A percentile compares a stretch with the other conserved stretches of the same genome.
Conservation (phyloP, 306 rosid genomes). For the Cicer yamashitae region DNA sequence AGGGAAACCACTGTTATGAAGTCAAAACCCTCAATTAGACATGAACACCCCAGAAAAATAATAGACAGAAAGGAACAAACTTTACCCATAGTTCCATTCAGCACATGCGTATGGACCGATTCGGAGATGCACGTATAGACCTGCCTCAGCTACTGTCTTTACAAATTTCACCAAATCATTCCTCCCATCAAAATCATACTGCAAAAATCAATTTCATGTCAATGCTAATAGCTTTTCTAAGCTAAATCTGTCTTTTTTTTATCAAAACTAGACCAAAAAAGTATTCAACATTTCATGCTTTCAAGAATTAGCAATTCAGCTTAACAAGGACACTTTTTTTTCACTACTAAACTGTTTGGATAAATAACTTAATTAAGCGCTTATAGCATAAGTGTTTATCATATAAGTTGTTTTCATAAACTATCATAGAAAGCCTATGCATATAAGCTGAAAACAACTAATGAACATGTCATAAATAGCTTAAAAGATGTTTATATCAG, state of each 20-base stretch:
- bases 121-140: conserved; percentile 83
- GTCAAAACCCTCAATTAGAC: conserved; percentile 41
- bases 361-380: too few relatives aligned
- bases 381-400: too few relatives aligned
- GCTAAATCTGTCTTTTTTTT: neutral
- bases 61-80: neutral
- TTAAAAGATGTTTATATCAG: too few relatives aligned
- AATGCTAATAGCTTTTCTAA: conserved; percentile 29
- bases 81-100: conserved; percentile 98
- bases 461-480: too few relatives aligned
- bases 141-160: conserved; percentile 80
- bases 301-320: conserved; percentile 16
- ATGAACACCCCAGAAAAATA: conserved; percentile 18
- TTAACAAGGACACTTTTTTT: conserved; percentile 13
- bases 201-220: conserved; percentile 41
- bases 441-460: too few relatives aligned
- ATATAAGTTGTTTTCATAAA: too few relatives aligned
- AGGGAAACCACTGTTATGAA: conserved; percentile 85
- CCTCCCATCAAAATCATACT: conserved; percentile 84
- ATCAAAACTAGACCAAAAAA: conserved; percentile 18
- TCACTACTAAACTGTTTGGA: neutral
- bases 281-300: conserved; percentile 33
- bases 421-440: too few relatives aligned
- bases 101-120: conserved; percentile 98
- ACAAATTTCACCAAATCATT: conserved; percentile 83